These are phyloP conservation scores for Arctostaphylos glauca DNA, from an alignment of 148 eudicot genomes.

Conservation along the genomic window DNA sequence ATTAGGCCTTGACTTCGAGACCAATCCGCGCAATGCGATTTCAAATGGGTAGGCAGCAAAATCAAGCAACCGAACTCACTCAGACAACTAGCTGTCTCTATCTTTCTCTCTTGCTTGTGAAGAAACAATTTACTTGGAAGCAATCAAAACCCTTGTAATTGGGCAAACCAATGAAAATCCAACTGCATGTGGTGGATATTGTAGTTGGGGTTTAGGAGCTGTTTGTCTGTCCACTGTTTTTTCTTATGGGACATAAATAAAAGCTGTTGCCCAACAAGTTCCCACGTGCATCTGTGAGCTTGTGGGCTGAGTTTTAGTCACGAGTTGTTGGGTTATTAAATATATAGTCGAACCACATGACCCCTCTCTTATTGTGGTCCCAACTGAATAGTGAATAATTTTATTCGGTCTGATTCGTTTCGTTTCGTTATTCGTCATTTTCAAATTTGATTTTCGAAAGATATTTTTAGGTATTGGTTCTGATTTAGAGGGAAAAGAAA, in stretches of 20 bases:
- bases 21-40: no score
- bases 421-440: no score
- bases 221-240: neutral
- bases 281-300: neutral
- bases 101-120: neutral
- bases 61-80: neutral
- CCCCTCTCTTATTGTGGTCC: no score
- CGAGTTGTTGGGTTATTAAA: neutral
- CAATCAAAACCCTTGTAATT: neutral
- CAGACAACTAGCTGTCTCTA: neutral
- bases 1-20: no score
- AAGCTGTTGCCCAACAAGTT: neutral
- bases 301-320: neutral
- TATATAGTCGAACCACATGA: neutral
- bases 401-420: no score
- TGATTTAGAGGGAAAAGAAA: no score
- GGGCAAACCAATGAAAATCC: neutral
- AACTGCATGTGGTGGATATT: neutral
- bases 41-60: neutral
- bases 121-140: slow-evolving; percentile 12
- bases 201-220: slow-evolving; percentile 17
- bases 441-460: no score
- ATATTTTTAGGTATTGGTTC: no score
- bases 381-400: no score
- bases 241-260: neutral